phyloP scores from a whole-genome alignment of 148 eudicot genomes.

The Chenopodium berlandieri region DNA sequence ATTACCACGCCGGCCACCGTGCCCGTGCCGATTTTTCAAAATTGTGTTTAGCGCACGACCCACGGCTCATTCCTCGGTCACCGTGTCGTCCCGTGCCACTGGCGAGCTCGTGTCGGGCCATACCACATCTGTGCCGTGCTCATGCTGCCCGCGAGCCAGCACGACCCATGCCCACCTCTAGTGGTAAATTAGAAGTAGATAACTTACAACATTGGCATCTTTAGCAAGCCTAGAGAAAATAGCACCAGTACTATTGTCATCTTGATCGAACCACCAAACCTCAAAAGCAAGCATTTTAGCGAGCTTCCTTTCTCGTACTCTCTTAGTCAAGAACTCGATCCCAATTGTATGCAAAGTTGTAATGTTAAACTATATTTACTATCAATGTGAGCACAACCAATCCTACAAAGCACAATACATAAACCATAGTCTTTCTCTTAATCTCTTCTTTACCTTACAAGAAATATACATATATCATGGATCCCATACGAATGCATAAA shows the following conservation, averaged over 20 bases:
- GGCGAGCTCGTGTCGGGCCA: no score
- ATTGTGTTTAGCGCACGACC: no score
- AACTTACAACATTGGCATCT: conserved; percentile 91
- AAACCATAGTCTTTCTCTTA: conserved; percentile 46
- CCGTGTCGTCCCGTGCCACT: no score
- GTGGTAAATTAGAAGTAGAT: no score
- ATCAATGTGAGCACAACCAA: conserved; percentile 59
- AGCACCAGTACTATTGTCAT: conserved; percentile 76
- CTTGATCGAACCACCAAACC: conserved; percentile 86
- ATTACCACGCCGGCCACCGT: no score
- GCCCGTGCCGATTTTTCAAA: no score
- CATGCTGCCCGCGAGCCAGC: no score
- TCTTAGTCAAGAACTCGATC: conserved; percentile 65
- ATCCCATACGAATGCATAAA: conserved; percentile 68
- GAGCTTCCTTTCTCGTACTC: conserved; percentile 70
- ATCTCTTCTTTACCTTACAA: conserved; percentile 47
- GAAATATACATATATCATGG: conserved; percentile 72
- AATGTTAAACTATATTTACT: conserved; percentile 59
- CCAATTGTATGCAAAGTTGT: conserved; percentile 78
- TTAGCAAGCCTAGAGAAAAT: conserved; percentile 79
- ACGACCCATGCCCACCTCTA: no score
- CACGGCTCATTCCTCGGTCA: no score
- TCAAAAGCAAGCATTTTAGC: conserved; percentile 75
- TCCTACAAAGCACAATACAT: conserved; percentile 54
- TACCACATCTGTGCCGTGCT: no score